Evolutionary conservation across 1,284 basidiomycete species (phyloP), one percentile per base, ranked within the genome.

Genomic region (Meripilus lineatus): DNA sequence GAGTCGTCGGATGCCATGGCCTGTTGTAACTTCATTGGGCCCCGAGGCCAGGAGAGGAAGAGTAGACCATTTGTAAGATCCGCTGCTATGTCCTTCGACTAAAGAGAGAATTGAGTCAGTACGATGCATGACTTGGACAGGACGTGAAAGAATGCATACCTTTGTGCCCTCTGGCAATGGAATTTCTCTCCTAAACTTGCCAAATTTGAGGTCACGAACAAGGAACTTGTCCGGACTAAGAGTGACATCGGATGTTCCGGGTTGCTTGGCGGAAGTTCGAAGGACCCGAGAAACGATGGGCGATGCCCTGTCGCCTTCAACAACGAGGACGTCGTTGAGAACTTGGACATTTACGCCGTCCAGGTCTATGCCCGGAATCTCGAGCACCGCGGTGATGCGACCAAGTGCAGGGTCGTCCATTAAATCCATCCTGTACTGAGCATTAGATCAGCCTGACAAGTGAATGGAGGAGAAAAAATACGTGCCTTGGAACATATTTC

Each of bases 391-490:
- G 5, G 67, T 60, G 10, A 77, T 53, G 30, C 57, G 64, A 20
- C 66, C 54, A 5, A 65, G 65, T 3, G 58, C 56, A 11, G 71
- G 69, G 44, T 77, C 68, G 42, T 81, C 72, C 38, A 68, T 66
- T 21, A 81, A 50, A 50, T 79, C 76, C 68, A 79, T 74, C 47
- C 79, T 81, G 49, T 26, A 48, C n/a, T n/a, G n/a, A n/a, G n/a
- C n/a, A n/a, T n/a, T 11, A n/a, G 14, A 38, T 38, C 15, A 44
- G 35, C 14, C 5, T 10, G 24, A 10, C n/a, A n/a, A n/a, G 38
- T 5, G 17, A 10, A 21, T 24, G 7, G 24, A 13, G 6, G 22
- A 35, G n/a, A 17, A 30, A 30, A 23, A 38, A n/a, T 10, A 38
- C 42, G 36, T 30, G 38, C 42, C 36, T 44, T 13, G 42, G 42